phyloP scores from a whole-genome alignment of 345 rosid species.

The Dipteronia sinensis region DNA sequence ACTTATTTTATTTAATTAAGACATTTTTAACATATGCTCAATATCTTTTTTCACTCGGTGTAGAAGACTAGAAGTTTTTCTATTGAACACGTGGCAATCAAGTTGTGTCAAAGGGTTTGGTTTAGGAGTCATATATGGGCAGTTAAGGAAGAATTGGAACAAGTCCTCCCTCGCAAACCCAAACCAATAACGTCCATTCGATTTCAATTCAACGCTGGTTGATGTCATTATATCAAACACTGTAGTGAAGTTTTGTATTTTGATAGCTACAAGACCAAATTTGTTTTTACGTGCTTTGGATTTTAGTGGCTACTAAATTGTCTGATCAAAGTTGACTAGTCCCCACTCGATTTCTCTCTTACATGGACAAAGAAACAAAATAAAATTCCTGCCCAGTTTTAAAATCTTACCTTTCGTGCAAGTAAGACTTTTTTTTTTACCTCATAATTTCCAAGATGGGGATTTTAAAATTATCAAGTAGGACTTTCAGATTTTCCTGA shows the following conservation, averaged over 20 bases:
- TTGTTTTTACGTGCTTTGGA: background rate
- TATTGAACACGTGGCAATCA: no score
- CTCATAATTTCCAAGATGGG: no score
- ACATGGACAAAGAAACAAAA: no score
- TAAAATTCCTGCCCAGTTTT: background rate
- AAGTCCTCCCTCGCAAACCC: background rate
- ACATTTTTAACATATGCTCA: conserved; percentile 21
- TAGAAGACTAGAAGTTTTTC: no score
- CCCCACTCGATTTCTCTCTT: background rate
- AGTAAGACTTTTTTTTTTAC: no score
- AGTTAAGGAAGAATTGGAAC: background rate
- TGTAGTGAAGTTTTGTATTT: background rate
- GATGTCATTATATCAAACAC: background rate
- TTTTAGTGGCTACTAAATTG: background rate
- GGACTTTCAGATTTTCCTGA: background rate
- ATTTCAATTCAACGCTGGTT: background rate
- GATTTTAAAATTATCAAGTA: background rate
- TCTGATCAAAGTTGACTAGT: background rate
- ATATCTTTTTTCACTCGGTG: no score
- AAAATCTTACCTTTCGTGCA: no score
- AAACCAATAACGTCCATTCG: background rate
- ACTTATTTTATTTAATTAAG: background rate
- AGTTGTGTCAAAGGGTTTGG: background rate
- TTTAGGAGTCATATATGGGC: background rate
- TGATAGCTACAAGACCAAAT: background rate